Percentiles rank a stretch among this genome's conserved stretches.
Evolutionary conservation across 495 filamentous ascomycete genomes (phyloP).

Genomic region (Rusavskia elegans): DNA sequence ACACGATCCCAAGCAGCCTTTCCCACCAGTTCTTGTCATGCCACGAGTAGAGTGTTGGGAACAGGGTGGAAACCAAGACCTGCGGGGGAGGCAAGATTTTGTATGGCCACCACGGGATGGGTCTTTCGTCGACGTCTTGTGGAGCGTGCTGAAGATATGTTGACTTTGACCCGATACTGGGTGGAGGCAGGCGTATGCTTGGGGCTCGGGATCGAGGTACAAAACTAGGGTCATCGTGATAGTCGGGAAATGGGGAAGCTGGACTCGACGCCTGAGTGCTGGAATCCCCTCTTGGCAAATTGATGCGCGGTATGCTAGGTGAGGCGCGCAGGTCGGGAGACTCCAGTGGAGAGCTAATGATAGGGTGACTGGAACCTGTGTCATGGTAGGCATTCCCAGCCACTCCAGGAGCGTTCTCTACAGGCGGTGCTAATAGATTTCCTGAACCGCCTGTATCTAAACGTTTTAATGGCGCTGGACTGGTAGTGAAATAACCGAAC

Average conservation of each 20-base stretch:
- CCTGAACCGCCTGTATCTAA: slow-evolving; percentile 1
- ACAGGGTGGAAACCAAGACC: slow-evolving; percentile 57
- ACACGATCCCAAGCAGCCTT: slow-evolving; percentile 59
- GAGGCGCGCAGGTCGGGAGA: background rate
- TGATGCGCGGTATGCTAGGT: slow-evolving; percentile 6
- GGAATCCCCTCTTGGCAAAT: slow-evolving; percentile 4
- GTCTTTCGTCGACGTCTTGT: slow-evolving; percentile 13
- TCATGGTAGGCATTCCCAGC: background rate
- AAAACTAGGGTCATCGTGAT: slow-evolving; percentile 29
- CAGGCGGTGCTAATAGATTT: slow-evolving; percentile 11
- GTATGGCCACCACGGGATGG: slow-evolving; percentile 59
- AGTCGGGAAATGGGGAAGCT: slow-evolving; percentile 32
- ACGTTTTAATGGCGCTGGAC: slow-evolving; percentile 10
- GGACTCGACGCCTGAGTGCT: slow-evolving; percentile 18
- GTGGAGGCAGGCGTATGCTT: slow-evolving; percentile 35
- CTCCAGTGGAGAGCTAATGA: background rate
- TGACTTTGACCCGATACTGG: slow-evolving; percentile 35
- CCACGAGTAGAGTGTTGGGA: slow-evolving; percentile 78
- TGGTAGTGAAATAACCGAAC: slow-evolving; percentile 10
- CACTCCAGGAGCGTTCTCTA: background rate
- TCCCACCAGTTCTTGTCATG: slow-evolving; percentile 59
- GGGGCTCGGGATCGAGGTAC: slow-evolving; percentile 28
- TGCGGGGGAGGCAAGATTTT: slow-evolving; percentile 50
- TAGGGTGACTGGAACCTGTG: background rate
- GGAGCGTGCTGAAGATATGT: slow-evolving; percentile 10